Evolutionary conservation across 2,329 filamentous ascomycete species (phyloP).

Genomic region (Fusarium ambrosium): DNA sequence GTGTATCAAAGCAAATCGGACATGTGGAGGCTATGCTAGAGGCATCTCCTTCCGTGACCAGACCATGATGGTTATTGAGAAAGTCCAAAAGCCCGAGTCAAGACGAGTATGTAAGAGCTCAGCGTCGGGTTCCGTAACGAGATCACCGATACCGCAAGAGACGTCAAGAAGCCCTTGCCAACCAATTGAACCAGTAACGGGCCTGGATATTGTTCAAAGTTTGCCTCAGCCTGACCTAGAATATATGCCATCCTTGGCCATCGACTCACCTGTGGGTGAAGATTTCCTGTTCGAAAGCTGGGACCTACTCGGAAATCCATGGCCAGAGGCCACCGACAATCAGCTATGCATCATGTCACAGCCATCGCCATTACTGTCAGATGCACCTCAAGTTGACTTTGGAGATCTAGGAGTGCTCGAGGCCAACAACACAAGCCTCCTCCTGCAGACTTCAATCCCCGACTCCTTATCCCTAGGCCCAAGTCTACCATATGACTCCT

Average conservation of each 20-base stretch:
- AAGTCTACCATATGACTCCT: background rate
- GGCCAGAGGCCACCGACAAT: background rate
- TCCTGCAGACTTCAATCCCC: background rate
- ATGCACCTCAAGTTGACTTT: background rate
- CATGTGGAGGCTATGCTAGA: background rate
- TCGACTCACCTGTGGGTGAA: background rate
- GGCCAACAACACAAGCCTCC: background rate
- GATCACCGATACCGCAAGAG: background rate
- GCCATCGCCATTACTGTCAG: background rate
- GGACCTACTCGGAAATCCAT: background rate
- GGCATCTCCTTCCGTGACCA: background rate
- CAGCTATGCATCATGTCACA: background rate
- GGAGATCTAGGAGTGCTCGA: background rate
- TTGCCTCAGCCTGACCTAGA: background rate
- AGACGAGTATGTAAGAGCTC: background rate
- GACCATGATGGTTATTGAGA: background rate
- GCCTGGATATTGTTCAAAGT: background rate
- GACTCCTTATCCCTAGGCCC: background rate
- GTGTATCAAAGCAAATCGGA: background rate
- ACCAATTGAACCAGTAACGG: background rate
- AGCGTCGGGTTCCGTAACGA: background rate
- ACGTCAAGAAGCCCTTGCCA: background rate
- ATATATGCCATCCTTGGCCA: background rate
- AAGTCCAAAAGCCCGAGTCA: background rate
- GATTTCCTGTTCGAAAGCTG: background rate